phyloP scores from a whole-genome alignment of 805 yeast species.

The Saccharomyces paradoxus region DNA sequence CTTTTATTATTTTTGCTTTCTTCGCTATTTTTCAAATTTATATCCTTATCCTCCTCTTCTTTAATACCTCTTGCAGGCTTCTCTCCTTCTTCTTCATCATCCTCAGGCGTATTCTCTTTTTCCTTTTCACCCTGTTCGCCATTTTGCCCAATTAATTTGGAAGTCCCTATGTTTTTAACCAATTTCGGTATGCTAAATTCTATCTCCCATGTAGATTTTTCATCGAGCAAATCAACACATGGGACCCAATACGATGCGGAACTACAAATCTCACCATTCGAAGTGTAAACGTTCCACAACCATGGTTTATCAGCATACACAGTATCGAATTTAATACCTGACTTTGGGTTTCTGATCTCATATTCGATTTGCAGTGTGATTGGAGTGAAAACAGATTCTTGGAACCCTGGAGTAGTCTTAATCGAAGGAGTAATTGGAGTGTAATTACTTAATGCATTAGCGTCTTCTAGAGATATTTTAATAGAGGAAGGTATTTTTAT shows the following conservation, averaged over 20 bases:
- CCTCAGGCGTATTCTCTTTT: slow-evolving; percentile 8
- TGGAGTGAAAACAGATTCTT: slow-evolving; percentile 60
- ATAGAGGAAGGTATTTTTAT: slow-evolving; percentile 33
- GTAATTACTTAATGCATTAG: slow-evolving; percentile 30
- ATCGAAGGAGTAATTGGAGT: slow-evolving; percentile 38
- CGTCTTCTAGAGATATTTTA: slow-evolving; percentile 51
- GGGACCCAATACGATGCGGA: slow-evolving; percentile 98
- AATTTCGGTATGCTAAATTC: slow-evolving; percentile 81
- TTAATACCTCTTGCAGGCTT: not conserved
- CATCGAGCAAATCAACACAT: slow-evolving; percentile 82
- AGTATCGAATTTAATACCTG: slow-evolving; percentile 66
- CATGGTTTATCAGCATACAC: slow-evolving; percentile 30
- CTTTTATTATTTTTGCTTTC: slow-evolving; percentile 13
- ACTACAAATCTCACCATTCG: slow-evolving; percentile 66
- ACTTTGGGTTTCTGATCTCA: slow-evolving; percentile 51
- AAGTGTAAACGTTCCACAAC: slow-evolving; percentile 81
- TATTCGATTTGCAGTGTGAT: slow-evolving; percentile 63
- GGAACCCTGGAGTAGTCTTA: slow-evolving; percentile 30
- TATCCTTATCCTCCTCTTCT: not conserved
- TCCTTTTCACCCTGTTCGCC: slow-evolving; percentile 25
- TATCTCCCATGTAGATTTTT: slow-evolving; percentile 84
- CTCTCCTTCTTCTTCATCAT: slow-evolving; percentile 7
- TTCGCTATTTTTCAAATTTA: not conserved
- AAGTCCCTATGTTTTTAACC: slow-evolving; percentile 53
- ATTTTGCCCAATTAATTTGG: slow-evolving; percentile 32